A percentile compares a stretch with the other conserved stretches of the same genome.
Evolutionary conservation across 2,329 filamentous ascomycete genomes (phyloP).

Genomic region (Colletotrichum lini): DNA sequence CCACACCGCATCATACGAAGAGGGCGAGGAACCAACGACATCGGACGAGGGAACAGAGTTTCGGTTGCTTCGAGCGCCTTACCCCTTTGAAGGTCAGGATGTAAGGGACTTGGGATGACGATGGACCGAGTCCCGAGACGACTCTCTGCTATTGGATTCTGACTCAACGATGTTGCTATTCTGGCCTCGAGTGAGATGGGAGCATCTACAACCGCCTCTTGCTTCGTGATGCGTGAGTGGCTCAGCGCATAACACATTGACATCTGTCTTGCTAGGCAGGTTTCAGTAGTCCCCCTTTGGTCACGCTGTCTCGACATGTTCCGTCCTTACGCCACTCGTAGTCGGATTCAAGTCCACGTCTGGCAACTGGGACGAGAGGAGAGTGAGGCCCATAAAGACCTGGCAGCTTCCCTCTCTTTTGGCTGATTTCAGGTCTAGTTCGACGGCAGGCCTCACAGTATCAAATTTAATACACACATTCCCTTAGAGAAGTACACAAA

Average conservation of each 20-base stretch:
- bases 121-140: conserved; percentile 37
- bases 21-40: conserved; percentile 12
- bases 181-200: conserved; percentile 14
- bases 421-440: not conserved
- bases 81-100: conserved; percentile 37
- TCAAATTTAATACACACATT: conserved; percentile 36
- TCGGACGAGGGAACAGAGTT: conserved; percentile 39
- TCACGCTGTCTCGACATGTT: conserved; percentile 28
- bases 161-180: conserved; percentile 34
- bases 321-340: conserved; percentile 25
- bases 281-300: conserved; percentile 28
- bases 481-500: conserved; percentile 19
- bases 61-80: conserved; percentile 33
- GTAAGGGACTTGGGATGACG: conserved; percentile 39
- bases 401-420: not conserved
- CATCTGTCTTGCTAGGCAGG: conserved; percentile 30
- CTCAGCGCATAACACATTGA: conserved; percentile 35
- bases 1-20: conserved; percentile 21
- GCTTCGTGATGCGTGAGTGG: conserved; percentile 13
- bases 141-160: conserved; percentile 26
- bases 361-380: conserved; percentile 6
- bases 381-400: conserved; percentile 30
- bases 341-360: conserved; percentile 6
- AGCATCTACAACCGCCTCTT: conserved; percentile 8
- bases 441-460: conserved; percentile 38